phyloP scores from a whole-genome alignment of 2,329 filamentous ascomycete species.

The Alternaria postmessia region DNA sequence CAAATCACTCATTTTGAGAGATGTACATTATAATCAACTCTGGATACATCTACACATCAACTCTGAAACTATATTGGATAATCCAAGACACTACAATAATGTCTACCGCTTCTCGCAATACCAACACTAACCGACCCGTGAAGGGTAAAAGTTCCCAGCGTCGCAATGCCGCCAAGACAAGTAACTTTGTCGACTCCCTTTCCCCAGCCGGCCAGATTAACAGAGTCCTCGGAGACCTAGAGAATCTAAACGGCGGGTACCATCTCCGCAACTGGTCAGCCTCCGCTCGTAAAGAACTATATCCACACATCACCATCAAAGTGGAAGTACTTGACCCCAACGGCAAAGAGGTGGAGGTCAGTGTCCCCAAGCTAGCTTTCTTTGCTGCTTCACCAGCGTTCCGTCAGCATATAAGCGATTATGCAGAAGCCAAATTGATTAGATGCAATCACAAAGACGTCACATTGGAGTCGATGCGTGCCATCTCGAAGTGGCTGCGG shows the following conservation, averaged over 20 bases:
- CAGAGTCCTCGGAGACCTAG: slow-evolving; percentile 9
- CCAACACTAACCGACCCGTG: background rate
- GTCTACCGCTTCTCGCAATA: background rate
- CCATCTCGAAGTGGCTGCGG: slow-evolving; percentile 12
- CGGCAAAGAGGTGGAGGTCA: background rate
- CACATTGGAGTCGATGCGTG: background rate
- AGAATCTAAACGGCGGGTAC: slow-evolving; percentile 10
- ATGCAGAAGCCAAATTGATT: background rate
- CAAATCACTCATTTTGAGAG: background rate
- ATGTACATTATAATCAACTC: background rate
- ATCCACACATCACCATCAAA: background rate
- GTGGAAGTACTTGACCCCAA: slow-evolving; percentile 4
- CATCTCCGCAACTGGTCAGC: slow-evolving; percentile 15
- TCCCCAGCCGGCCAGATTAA: slow-evolving; percentile 10
- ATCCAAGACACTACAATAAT: background rate
- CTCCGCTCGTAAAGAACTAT: slow-evolving; percentile 9
- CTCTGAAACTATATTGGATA: background rate
- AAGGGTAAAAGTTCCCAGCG: background rate
- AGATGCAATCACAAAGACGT: slow-evolving; percentile 6
- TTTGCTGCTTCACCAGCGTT: slow-evolving; percentile 11
- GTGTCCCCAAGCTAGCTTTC: slow-evolving; percentile 13
- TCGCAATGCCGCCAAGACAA: background rate
- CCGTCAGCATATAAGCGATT: background rate
- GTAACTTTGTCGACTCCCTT: slow-evolving; percentile 2
- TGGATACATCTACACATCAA: background rate